These are phyloP conservation scores for Podaxis sp. DNA, from an alignment of 768 basidiomycete species.

Conservation along the genomic window DNA sequence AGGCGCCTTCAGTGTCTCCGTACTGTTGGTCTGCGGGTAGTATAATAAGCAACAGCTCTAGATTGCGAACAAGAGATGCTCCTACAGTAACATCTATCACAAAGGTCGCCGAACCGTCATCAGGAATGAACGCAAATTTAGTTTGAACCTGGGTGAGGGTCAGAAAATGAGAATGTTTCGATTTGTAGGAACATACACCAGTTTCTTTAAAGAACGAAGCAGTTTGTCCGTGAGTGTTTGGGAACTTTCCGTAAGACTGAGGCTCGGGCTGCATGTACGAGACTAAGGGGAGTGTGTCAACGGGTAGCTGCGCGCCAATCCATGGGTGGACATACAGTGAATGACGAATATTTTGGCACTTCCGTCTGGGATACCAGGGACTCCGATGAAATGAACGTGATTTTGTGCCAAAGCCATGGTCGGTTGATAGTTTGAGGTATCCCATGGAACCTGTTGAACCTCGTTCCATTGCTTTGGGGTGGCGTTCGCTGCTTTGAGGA, in stretches of 20 bases:
- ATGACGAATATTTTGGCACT: constrained; percentile 71
- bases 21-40: constrained; percentile 55
- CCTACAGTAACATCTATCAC: constrained; percentile 67
- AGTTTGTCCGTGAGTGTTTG: constrained; percentile 65
- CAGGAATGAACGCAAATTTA: constrained; percentile 76
- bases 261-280: constrained; percentile 67
- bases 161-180: background rate
- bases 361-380: constrained; percentile 56
- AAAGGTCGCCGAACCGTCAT: constrained; percentile 69
- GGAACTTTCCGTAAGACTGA: constrained; percentile 69
- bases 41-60: constrained; percentile 2
- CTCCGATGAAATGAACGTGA: constrained; percentile 70
- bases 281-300: constrained; percentile 35
- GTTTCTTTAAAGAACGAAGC: constrained; percentile 64
- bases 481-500: constrained; percentile 59
- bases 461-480: constrained; percentile 63
- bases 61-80: background rate
- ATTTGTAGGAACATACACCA: constrained; percentile 39
- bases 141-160: constrained; percentile 51
- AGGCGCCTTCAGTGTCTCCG: constrained; percentile 60
- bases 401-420: constrained; percentile 74
- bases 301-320: background rate
- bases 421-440: constrained; percentile 48
- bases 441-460: constrained; percentile 44
- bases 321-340: constrained; percentile 51